A percentile compares a stretch with the other conserved stretches of the same genome.
These are phyloP conservation scores for Penicillium sp. DNA, from an alignment of 2,329 filamentous ascomycete genomes.

Conservation along the genomic window DNA sequence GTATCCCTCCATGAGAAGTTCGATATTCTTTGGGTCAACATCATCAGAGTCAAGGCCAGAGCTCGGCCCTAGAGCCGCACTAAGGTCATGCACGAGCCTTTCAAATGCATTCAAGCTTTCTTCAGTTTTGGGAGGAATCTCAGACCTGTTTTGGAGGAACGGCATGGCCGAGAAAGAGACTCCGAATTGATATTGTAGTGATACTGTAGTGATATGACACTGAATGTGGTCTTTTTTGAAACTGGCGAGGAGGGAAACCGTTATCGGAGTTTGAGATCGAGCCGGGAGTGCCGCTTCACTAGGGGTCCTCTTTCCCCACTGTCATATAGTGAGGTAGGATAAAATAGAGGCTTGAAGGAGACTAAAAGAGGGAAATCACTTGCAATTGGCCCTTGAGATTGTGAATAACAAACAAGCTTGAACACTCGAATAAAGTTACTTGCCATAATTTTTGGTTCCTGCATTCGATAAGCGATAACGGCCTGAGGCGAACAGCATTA, in stretches of 20 bases:
- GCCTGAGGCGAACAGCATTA: conserved; percentile 17
- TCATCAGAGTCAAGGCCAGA: conserved; percentile 81
- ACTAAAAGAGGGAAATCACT: background rate
- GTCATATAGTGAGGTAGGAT: background rate
- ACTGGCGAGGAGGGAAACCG: background rate
- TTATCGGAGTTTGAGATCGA: conserved; percentile 10
- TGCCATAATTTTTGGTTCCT: background rate
- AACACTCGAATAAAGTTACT: background rate
- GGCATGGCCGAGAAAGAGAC: conserved; percentile 29
- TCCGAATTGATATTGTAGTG: background rate
- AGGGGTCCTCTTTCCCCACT: background rate
- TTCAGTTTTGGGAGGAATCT: conserved; percentile 10
- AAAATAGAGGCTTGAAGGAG: background rate
- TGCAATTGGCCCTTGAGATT: background rate
- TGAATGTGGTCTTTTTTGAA: background rate
- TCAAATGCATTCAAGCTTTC: conserved; percentile 56
- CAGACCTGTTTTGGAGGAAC: conserved; percentile 28
- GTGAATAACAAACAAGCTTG: background rate
- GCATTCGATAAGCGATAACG: conserved; percentile 21
- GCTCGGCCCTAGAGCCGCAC: conserved; percentile 71
- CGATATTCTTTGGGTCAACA: conserved; percentile 72
- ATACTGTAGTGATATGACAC: background rate
- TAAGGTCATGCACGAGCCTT: conserved; percentile 71
- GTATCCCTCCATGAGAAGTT: conserved; percentile 73
- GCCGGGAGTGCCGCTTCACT: background rate